Percentiles rank a stretch among this genome's conserved stretches.
Conservation (phyloP, 352 stramenopile genomes). For the Pythium sukuiense region DNA sequence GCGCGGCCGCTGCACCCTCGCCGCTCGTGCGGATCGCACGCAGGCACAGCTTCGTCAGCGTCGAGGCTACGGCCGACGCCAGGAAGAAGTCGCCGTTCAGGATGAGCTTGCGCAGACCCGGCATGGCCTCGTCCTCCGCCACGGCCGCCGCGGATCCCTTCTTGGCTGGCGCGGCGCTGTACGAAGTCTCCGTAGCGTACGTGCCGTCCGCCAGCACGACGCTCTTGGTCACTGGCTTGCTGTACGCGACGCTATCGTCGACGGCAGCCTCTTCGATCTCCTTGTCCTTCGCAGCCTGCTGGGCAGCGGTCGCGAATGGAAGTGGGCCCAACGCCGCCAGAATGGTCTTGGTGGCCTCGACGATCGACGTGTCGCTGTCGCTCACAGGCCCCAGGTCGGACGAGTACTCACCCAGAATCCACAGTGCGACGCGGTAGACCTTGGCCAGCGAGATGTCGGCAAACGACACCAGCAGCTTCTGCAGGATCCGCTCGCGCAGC, state of each 20-base stretch:
- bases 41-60: constrained; percentile 97
- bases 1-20: constrained; percentile 40
- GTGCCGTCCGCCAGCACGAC: constrained; percentile 98
- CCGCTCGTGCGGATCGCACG: constrained; percentile 68
- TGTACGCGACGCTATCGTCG: constrained; percentile 50
- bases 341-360: constrained; percentile 84
- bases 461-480: constrained; percentile 95
- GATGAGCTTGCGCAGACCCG: constrained; percentile 87
- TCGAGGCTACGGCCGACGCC: constrained; percentile 89
- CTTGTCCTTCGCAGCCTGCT: constrained; percentile 20
- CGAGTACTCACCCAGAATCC: constrained; percentile 95
- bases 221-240: constrained; percentile 96
- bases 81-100: constrained; percentile 97
- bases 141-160: constrained; percentile 26
- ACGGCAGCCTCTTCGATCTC: constrained; percentile 13
- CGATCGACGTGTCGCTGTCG: constrained; percentile 74
- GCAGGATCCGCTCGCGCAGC: constrained; percentile 90
- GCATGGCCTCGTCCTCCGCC: constrained; percentile 66
- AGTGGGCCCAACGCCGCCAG: constrained; percentile 82
- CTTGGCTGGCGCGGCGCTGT: constrained; percentile 43
- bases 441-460: constrained; percentile 92
- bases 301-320: constrained; percentile 60
- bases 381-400: constrained; percentile 36
- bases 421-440: constrained; percentile 97
- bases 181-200: constrained; percentile 98